Evolutionary conservation across 1,139 yeast genomes (phyloP), one percentile per base, ranked within the genome.

Genomic region (Diutina pseudorugosa): DNA sequence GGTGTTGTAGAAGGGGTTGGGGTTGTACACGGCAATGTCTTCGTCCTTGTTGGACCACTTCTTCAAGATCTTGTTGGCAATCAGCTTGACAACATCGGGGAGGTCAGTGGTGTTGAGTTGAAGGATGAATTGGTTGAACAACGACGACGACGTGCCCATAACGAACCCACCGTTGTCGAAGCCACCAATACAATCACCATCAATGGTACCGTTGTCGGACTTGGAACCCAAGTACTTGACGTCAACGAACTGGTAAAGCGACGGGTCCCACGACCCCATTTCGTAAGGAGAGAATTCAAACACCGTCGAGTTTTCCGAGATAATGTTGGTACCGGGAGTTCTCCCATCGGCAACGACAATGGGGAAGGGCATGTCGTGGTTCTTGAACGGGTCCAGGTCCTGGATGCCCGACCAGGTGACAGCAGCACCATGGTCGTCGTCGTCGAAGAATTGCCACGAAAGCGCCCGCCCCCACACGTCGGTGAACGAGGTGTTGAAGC

Each of bases 81-180:
- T 56, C n/a, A 58, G 50, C 53, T 68, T 65, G 44, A 73, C 52
- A 9, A 63, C 59, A 16, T 58, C 56, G 42, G 52, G 67, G 56
- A 53, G 70, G 55, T 56, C 57, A 57, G 57, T 71, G 12, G 60
- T 56, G 56, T 63, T 79, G 1, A 80, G 61, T 52, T 72, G 71
- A 7, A 74, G 60, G 52, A 81, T 68, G 0, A 79, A 74, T 54
- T 75, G 78, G 61, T 83, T 83, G 68, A 83, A 86, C 23, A 85
- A 64, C 1, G 88, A 79, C 0, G 94, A 83, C 0, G 94, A 83
- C 0, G 91, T 79, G 0, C 85, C 95, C 20, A 83, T 73, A 9
- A 87, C 65, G 59, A 83, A 86, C 0, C 89, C 91, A n/a, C 80
- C 77, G 59, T 83, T 83, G 62, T 87, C 95, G 59, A 76, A 83